Conservation (phyloP, 1,284 basidiomycete genomes). For the Cutaneotrichosporon mucoides region DNA sequence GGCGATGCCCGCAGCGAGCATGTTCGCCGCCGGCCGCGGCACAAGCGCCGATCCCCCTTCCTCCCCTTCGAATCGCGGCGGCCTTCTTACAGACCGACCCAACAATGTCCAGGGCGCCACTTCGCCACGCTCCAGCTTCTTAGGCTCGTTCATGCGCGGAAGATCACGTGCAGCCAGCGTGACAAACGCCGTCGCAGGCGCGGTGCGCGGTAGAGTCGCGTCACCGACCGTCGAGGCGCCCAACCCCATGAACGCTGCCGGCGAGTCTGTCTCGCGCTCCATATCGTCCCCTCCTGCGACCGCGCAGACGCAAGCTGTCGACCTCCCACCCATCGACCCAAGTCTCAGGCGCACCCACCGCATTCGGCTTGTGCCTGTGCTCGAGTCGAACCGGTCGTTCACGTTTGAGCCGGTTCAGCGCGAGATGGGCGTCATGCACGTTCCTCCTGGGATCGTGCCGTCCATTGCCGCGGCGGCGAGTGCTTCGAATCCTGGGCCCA, state of each 20-base stretch:
- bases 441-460: constrained; percentile 50
- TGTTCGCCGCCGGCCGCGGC: background rate
- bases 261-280: constrained; percentile 33
- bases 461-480: constrained; percentile 30
- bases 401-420: constrained; percentile 89
- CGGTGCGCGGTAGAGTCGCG: constrained; percentile 15
- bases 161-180: constrained; percentile 40
- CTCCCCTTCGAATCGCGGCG: background rate
- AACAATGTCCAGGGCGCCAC: constrained; percentile 11
- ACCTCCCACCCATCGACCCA: constrained; percentile 14
- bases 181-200: constrained; percentile 25
- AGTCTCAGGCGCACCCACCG: constrained; percentile 46
- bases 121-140: constrained; percentile 43
- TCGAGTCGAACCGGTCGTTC: constrained; percentile 82
- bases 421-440: constrained; percentile 55
- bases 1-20: constrained; percentile 4
- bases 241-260: constrained; percentile 22
- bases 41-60: background rate
- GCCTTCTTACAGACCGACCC: background rate
- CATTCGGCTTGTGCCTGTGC: constrained; percentile 83
- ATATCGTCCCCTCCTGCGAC: constrained; percentile 35
- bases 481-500: constrained; percentile 22
- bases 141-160: constrained; percentile 45
- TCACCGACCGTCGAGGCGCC: constrained; percentile 23
- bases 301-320: background rate